Percentiles rank a stretch among this genome's conserved stretches.
phyloP scores from a whole-genome alignment of 2,329 filamentous ascomycete species.

The Clonostachys chloroleuca region DNA sequence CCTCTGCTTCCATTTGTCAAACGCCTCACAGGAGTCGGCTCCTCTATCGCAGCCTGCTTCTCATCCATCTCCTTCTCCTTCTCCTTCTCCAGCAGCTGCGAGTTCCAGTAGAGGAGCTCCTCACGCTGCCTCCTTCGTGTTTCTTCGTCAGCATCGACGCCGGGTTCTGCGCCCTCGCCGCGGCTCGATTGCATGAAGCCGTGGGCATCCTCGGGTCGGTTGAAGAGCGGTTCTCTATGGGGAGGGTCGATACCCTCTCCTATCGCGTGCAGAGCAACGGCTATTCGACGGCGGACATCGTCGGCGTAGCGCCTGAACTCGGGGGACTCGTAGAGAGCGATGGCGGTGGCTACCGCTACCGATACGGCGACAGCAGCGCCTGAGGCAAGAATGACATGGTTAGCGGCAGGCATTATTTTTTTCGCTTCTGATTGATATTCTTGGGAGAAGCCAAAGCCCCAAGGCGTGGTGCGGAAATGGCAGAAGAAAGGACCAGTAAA shows the following conservation, averaged over 20 bases:
- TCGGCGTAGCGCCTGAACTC: constrained; percentile 58
- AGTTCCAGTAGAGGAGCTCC: constrained; percentile 64
- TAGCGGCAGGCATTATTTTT: constrained; percentile 43
- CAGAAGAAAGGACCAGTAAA: not conserved
- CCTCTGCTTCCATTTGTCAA: constrained; percentile 14
- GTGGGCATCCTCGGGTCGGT: constrained; percentile 62
- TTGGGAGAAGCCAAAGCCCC: not conserved
- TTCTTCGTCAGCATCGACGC: constrained; percentile 59
- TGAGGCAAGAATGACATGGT: constrained; percentile 49
- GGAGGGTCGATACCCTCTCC: constrained; percentile 51
- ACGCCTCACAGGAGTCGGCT: not conserved
- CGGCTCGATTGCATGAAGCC: constrained; percentile 54
- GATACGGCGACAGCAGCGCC: constrained; percentile 54
- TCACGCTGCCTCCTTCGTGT: constrained; percentile 56
- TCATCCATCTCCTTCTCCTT: constrained; percentile 23
- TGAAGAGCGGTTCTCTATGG: constrained; percentile 51
- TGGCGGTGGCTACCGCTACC: constrained; percentile 51
- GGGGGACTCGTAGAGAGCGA: constrained; percentile 60
- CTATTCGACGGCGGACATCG: constrained; percentile 57
- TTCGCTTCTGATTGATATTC: no score
- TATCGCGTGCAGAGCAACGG: constrained; percentile 53
- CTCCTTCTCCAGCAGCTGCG: constrained; percentile 44
- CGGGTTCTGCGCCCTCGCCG: constrained; percentile 31
- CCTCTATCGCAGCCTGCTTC: not conserved
- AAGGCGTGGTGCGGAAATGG: not conserved